These are phyloP conservation scores for Phytophthora parvispora DNA, from an alignment of 352 stramenopile genomes.

Conservation along the genomic window DNA sequence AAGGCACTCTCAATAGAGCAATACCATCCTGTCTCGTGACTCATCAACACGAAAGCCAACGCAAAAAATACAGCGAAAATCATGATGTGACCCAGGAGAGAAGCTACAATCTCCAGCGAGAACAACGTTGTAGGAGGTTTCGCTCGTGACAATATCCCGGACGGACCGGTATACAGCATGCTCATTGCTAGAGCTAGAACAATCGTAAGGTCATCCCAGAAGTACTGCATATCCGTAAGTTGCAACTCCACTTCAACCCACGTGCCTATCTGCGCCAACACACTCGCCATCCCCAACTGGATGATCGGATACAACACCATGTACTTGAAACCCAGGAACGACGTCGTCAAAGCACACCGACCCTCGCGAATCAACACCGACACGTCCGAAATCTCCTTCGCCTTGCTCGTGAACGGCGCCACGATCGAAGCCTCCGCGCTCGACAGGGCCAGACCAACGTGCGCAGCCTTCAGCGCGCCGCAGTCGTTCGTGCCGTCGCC, in stretches of 20 bases:
- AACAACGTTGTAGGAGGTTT: conserved; percentile 61
- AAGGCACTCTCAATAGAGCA: conserved; percentile 40
- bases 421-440: conserved; percentile 89
- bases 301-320: conserved; percentile 68
- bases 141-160: conserved; percentile 37
- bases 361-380: conserved; percentile 84
- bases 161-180: conserved; percentile 66
- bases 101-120: conserved; percentile 52
- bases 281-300: conserved; percentile 60
- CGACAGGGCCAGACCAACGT: conserved; percentile 88
- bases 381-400: conserved; percentile 82
- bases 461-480: conserved; percentile 83
- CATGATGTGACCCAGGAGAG: conserved; percentile 48
- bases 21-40: conserved; percentile 43
- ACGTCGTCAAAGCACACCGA: conserved; percentile 77
- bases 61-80: conserved; percentile 56
- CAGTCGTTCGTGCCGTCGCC: conserved; percentile 87
- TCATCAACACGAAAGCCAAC: conserved; percentile 26
- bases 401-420: conserved; percentile 89
- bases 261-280: conserved; percentile 36
- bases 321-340: conserved; percentile 54
- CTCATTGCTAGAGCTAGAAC: conserved; percentile 58
- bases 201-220: conserved; percentile 67
- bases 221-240: conserved; percentile 69
- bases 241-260: conserved; percentile 42